These are phyloP conservation scores for Vanderwaltozyma verrucispora DNA, from an alignment of 805 yeast genomes.

Conservation along the genomic window DNA sequence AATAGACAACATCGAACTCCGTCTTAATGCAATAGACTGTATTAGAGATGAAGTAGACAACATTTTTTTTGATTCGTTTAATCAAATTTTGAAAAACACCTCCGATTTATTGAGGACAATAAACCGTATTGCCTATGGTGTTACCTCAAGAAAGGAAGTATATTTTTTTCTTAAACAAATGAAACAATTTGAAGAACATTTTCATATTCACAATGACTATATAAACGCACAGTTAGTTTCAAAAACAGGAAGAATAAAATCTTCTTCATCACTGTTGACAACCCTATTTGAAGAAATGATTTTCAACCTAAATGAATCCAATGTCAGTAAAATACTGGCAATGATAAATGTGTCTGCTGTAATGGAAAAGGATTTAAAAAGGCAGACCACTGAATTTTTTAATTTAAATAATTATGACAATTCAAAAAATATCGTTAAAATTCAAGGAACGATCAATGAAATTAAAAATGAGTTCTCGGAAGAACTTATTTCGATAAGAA, in stretches of 20 bases:
- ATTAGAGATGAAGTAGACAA: slow-evolving; percentile 31
- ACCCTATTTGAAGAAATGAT: slow-evolving; percentile 32
- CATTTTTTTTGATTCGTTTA: slow-evolving; percentile 30
- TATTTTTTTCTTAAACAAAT: slow-evolving; percentile 42
- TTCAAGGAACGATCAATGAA: slow-evolving; percentile 31
- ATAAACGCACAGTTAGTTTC: slow-evolving; percentile 19
- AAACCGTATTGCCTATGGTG: slow-evolving; percentile 49
- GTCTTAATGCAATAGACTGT: slow-evolving; percentile 53
- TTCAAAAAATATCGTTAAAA: slow-evolving; percentile 32
- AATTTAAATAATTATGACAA: slow-evolving; percentile 29
- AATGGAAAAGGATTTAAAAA: slow-evolving; percentile 37
- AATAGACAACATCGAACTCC: slow-evolving; percentile 41
- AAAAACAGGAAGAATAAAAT: slow-evolving; percentile 7
- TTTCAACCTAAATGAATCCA: slow-evolving; percentile 22
- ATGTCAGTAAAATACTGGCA: slow-evolving; percentile 29
- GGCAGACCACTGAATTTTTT: slow-evolving; percentile 36
- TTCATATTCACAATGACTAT: slow-evolving; percentile 22
- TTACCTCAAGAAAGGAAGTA: slow-evolving; percentile 49
- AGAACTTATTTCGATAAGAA: slow-evolving; percentile 42
- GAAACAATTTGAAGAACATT: slow-evolving; percentile 28
- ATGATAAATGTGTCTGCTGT: slow-evolving; percentile 48
- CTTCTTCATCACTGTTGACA: slow-evolving; percentile 29
- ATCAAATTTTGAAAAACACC: slow-evolving; percentile 25
- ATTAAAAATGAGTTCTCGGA: slow-evolving; percentile 39
- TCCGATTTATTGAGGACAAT: slow-evolving; percentile 54